Conservation (phyloP, 805 yeast species). For the Wickerhamomyces hampshirensis region DNA sequence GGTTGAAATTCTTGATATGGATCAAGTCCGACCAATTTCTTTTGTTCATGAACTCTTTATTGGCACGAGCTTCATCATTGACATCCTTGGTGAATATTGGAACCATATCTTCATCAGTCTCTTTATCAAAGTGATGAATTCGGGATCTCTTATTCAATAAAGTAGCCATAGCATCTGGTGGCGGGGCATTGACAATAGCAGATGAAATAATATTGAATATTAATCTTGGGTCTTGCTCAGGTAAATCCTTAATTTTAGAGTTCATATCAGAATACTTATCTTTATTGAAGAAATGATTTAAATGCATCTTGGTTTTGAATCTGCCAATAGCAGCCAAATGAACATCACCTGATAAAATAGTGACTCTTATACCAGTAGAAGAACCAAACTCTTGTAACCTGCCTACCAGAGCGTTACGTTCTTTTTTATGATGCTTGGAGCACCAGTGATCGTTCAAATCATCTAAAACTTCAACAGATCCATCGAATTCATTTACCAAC, state of each 20-base stretch:
- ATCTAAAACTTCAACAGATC: constrained; percentile 84
- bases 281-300: constrained; percentile 34
- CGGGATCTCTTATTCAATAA: constrained; percentile 61
- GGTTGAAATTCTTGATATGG: constrained; percentile 38
- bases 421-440: constrained; percentile 77
- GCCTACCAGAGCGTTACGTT: constrained; percentile 67
- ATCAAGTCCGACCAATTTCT: constrained; percentile 73
- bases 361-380: constrained; percentile 59
- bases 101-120: constrained; percentile 78
- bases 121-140: constrained; percentile 58
- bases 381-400: constrained; percentile 65
- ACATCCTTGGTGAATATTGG: constrained; percentile 62
- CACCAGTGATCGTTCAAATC: constrained; percentile 98
- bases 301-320: constrained; percentile 52
- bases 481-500: constrained; percentile 87
- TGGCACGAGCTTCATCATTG: constrained; percentile 43
- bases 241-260: constrained; percentile 37
- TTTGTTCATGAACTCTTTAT: constrained; percentile 53
- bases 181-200: constrained; percentile 90
- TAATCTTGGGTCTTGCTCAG: constrained; percentile 68
- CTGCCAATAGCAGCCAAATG: constrained; percentile 85
- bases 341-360: constrained; percentile 90
- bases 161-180: constrained; percentile 80
- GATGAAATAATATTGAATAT: constrained; percentile 83
- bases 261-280: constrained; percentile 34